Conservation (phyloP, 2,329 filamentous ascomycete species). For the Zalaria obscura region DNA sequence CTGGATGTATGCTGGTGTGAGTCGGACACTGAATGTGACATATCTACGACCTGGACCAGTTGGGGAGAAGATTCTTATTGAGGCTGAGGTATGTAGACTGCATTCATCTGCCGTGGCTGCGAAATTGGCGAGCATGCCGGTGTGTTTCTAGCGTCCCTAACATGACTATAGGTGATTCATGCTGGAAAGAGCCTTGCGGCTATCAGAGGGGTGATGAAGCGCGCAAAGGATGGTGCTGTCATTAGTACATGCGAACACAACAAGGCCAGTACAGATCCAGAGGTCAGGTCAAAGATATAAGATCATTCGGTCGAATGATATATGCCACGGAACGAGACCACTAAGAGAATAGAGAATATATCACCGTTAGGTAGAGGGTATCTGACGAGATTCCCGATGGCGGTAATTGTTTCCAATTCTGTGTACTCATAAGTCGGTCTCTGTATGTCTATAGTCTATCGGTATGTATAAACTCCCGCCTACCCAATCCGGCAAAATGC, state of each 20-base stretch:
- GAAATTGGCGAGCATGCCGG: neutral
- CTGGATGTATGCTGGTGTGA: constrained; percentile 31
- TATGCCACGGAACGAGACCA: too few species aligned
- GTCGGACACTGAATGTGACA: constrained; percentile 27
- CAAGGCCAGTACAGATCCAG: constrained; percentile 12
- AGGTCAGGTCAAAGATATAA: constrained; percentile 1
- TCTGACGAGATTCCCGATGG: too few species aligned
- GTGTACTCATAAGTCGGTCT: too few species aligned
- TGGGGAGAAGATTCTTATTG: constrained; percentile 25
- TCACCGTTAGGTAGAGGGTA: too few species aligned
- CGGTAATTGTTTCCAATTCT: too few species aligned
- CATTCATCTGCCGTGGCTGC: neutral
- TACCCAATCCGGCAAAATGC: too few species aligned
- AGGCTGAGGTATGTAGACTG: constrained; percentile 19
- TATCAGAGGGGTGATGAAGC: constrained; percentile 25
- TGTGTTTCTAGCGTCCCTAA: too few species aligned
- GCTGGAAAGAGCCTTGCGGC: constrained; percentile 27
- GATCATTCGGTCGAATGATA: too few species aligned
- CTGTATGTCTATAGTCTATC: too few species aligned
- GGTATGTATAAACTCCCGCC: too few species aligned
- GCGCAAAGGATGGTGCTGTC: constrained; percentile 18
- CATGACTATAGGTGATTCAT: constrained; percentile 18
- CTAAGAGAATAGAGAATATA: too few species aligned
- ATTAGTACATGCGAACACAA: constrained; percentile 21
- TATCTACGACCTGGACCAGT: constrained; percentile 28